Conservation (phyloP, 441 rosid genomes). For the Eutrema salsugineum region DNA sequence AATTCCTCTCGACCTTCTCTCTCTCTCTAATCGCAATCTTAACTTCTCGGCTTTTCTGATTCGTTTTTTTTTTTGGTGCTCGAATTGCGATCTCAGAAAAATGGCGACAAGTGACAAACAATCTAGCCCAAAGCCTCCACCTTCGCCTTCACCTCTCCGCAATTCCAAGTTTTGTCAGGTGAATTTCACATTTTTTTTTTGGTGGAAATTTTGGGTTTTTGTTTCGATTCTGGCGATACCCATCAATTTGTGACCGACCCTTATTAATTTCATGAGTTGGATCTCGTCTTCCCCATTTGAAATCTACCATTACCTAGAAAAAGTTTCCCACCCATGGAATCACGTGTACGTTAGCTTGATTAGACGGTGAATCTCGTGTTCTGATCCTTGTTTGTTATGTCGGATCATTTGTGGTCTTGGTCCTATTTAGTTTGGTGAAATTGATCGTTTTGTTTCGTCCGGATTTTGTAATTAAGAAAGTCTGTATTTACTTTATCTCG, state of each 20-base stretch:
- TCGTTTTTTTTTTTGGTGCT: neutral
- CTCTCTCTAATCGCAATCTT: neutral
- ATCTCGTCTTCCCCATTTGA: neutral
- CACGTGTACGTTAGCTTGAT: neutral
- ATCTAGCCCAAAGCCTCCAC: conserved; percentile 68
- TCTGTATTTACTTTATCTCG: neutral
- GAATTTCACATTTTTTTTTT: neutral
- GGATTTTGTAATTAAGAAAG: neutral
- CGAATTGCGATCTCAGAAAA: conserved; percentile 22
- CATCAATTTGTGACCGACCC: neutral
- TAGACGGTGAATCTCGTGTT: conserved; percentile 17
- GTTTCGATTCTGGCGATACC: neutral
- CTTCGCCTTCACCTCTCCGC: conserved; percentile 88
- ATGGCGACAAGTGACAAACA: conserved; percentile 39
- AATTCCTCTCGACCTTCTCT: neutral
- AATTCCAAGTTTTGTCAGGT: conserved; percentile 92
- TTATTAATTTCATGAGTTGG: neutral
- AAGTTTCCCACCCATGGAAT: neutral
- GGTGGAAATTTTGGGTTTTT: neutral
- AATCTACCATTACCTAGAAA: conserved; percentile 8
- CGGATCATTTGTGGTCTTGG: neutral
- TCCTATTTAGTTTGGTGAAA: neutral
- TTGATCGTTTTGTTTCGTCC: neutral
- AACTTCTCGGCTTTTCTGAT: neutral
- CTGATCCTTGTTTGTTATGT: neutral